A percentile compares a stretch with the other conserved stretches of the same genome.
Conservation (phyloP, 106 monocot genomes). For the Allium cepa region DNA sequence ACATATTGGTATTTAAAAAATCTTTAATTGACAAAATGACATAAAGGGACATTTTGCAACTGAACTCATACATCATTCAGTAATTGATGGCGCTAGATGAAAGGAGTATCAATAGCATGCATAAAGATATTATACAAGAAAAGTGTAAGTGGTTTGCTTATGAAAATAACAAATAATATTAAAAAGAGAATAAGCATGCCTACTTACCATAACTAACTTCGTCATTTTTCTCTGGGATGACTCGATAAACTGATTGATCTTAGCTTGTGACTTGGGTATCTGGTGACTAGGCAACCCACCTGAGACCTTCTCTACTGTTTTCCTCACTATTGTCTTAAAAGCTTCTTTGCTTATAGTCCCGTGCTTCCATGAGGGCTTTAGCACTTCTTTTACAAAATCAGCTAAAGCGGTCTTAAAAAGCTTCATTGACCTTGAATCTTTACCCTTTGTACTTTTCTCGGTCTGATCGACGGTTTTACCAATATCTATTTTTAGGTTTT, state of each 20-base stretch:
- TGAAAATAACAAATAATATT: neutral
- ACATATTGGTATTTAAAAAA: neutral
- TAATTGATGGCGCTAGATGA: neutral
- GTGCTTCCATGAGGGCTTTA: slow-evolving; percentile 95
- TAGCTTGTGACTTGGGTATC: slow-evolving; percentile 67
- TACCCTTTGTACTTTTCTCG: slow-evolving; percentile 48
- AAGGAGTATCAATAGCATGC: neutral
- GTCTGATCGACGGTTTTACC: slow-evolving; percentile 31
- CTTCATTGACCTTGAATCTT: slow-evolving; percentile 77
- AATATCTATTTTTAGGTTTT: neutral
- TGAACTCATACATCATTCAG: neutral
- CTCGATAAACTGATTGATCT: slow-evolving; percentile 84
- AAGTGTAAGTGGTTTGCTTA: neutral
- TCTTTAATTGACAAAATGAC: neutral
- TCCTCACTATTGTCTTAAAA: slow-evolving; percentile 94
- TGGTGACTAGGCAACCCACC: slow-evolving; percentile 53
- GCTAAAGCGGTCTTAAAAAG: slow-evolving; percentile 79
- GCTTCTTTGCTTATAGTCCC: slow-evolving; percentile 98
- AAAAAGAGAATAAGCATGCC: neutral
- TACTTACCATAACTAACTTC: slow-evolving; percentile 90
- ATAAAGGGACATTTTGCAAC: neutral
- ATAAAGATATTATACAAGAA: neutral
- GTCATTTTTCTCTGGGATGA: slow-evolving; percentile 83
- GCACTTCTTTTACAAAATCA: slow-evolving; percentile 92
- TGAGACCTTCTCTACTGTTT: slow-evolving; percentile 95